A percentile compares a stretch with the other conserved stretches of the same genome.
phyloP scores from a whole-genome alignment of 2,329 filamentous ascomycete species.

The Penicillium sclerotiorum region DNA sequence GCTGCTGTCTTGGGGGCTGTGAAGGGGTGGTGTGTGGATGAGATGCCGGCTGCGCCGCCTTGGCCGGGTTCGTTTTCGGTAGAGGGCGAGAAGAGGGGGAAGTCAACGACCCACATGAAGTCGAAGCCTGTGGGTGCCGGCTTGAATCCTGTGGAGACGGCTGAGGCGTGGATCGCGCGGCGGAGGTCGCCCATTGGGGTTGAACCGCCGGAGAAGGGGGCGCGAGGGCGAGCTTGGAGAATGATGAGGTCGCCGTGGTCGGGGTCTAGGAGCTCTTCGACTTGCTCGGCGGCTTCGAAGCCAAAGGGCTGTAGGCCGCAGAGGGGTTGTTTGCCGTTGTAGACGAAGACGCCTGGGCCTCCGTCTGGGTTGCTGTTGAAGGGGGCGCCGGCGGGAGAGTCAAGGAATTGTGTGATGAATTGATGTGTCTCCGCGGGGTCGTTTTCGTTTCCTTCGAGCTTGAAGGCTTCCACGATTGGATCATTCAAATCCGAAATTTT shows the following conservation, averaged over 20 bases:
- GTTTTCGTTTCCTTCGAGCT: slow-evolving; percentile 55
- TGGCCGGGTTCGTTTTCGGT: slow-evolving; percentile 73
- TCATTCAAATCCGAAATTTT: slow-evolving; percentile 73
- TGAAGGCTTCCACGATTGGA: slow-evolving; percentile 75
- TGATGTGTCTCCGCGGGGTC: slow-evolving; percentile 57
- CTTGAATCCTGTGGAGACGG: slow-evolving; percentile 65
- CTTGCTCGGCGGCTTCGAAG: slow-evolving; percentile 65
- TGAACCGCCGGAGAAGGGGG: slow-evolving; percentile 70
- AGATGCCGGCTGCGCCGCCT: slow-evolving; percentile 76
- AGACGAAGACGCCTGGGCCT: slow-evolving; percentile 77
- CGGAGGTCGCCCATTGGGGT: slow-evolving; percentile 73
- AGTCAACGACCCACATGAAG: slow-evolving; percentile 86
- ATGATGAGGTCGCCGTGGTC: slow-evolving; percentile 78
- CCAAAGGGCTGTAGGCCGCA: slow-evolving; percentile 77
- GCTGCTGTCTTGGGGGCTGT: slow-evolving; percentile 74
- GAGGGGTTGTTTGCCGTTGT: slow-evolving; percentile 72
- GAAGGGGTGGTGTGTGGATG: slow-evolving; percentile 92
- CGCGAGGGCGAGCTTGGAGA: slow-evolving; percentile 73
- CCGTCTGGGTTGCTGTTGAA: slow-evolving; percentile 72
- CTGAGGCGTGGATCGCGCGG: slow-evolving; percentile 67
- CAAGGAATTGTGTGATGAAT: slow-evolving; percentile 72
- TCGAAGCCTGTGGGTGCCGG: slow-evolving; percentile 56
- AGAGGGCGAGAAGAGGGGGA: slow-evolving; percentile 84
- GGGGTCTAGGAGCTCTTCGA: slow-evolving; percentile 56
- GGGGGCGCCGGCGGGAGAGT: slow-evolving; percentile 59